Percentiles rank a stretch among this genome's conserved stretches.
Conservation (phyloP, 495 filamentous ascomycete species). For the Penicillium coffeae region DNA sequence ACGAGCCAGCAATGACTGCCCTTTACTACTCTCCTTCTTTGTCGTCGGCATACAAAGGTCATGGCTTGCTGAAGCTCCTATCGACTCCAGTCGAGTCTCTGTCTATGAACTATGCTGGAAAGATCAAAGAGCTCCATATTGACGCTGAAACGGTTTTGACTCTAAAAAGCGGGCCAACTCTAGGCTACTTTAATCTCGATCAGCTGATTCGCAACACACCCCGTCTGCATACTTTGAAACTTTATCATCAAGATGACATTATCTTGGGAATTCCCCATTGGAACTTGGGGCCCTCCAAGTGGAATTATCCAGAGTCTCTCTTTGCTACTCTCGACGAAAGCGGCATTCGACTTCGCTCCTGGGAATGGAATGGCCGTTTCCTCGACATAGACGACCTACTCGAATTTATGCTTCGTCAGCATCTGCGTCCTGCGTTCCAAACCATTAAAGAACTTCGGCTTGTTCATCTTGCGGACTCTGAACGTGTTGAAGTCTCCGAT, state of each 20-base stretch:
- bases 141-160: conserved; percentile 51
- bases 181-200: conserved; percentile 46
- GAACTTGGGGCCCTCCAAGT: conserved; percentile 42
- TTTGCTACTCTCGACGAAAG: conserved; percentile 51
- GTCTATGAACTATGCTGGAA: conserved; percentile 56
- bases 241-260: conserved; percentile 40
- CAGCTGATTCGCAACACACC: conserved; percentile 40
- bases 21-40: conserved; percentile 69
- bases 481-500: conserved; percentile 10
- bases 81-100: conserved; percentile 34
- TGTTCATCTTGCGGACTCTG: conserved; percentile 51
- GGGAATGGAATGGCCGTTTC: conserved; percentile 76
- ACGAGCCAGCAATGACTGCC: conserved; percentile 69
- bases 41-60: conserved; percentile 44
- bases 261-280: conserved; percentile 25
- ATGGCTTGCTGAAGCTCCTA: conserved; percentile 48
- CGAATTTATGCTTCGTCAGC: conserved; percentile 47
- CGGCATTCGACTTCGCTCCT: conserved; percentile 54
- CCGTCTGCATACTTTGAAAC: conserved; percentile 35
- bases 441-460: conserved; percentile 56
- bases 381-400: conserved; percentile 47
- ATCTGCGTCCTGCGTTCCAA: conserved; percentile 57
- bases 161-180: conserved; percentile 40
- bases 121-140: conserved; percentile 65
- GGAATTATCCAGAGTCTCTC: conserved; percentile 57